Percentiles rank a stretch among this genome's conserved stretches.
Evolutionary conservation across 306 rosid species (phyloP).

Genomic region (Chamaecrista fasciculata): DNA sequence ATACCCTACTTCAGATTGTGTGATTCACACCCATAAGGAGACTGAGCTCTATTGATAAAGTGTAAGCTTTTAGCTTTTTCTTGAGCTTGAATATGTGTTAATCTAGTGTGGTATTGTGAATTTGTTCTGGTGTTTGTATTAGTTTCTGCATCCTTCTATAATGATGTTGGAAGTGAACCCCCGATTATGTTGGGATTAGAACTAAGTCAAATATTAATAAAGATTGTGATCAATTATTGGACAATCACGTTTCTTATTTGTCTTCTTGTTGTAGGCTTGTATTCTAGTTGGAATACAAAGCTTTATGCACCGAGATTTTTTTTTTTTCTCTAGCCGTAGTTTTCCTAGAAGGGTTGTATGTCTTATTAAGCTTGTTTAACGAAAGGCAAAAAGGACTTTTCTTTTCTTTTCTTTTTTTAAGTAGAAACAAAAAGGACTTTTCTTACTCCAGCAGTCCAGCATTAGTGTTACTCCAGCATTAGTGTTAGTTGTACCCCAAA

Average conservation of each 20-base stretch:
- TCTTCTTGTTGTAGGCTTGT: not conserved
- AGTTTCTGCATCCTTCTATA: constrained; percentile 5
- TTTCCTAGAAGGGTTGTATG: not conserved
- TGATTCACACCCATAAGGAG: constrained; percentile 67
- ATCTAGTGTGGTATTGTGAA: constrained; percentile 12
- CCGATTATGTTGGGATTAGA: not conserved
- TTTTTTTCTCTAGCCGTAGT: not conserved
- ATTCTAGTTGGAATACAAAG: not conserved
- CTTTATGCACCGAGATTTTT: not conserved
- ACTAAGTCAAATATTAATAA: not conserved
- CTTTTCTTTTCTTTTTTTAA: too few relatives aligned
- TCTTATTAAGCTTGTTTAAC: not conserved
- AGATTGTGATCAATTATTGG: not conserved
- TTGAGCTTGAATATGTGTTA: constrained; percentile 8
- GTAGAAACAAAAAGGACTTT: too few relatives aligned
- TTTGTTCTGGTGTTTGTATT: constrained; percentile 8
- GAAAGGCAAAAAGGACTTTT: too few relatives aligned
- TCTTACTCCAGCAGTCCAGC: too few relatives aligned
- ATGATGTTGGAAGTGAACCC: not conserved
- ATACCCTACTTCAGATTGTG: constrained; percentile 56
- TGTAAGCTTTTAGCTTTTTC: not conserved
- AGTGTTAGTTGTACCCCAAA: too few relatives aligned
- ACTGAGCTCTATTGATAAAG: constrained; percentile 39
- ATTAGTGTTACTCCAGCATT: too few relatives aligned
- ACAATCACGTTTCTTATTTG: not conserved